phyloP scores from a whole-genome alignment of 2,329 filamentous ascomycete genomes.

The Exserohilum rostratum region DNA sequence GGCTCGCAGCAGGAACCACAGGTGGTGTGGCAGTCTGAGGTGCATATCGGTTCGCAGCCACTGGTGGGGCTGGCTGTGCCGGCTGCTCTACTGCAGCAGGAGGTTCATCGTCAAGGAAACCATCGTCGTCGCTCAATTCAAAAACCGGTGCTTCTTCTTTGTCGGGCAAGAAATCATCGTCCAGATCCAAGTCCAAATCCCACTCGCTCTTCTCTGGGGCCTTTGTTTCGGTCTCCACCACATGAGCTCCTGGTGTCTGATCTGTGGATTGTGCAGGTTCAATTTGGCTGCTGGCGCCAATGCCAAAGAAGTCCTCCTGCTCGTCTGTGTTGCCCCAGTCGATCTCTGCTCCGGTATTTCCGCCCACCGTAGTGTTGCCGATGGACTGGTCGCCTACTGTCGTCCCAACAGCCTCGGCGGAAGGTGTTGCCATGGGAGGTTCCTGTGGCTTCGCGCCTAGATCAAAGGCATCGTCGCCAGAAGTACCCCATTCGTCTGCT shows the following conservation, averaged over 20 bases:
- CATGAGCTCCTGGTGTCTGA: conserved; percentile 29
- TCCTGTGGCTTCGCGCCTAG: conserved; percentile 35
- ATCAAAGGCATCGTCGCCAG: conserved; percentile 39
- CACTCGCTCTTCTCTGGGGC: conserved; percentile 70
- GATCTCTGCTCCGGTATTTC: conserved; percentile 36
- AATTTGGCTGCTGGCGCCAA: conserved; percentile 17
- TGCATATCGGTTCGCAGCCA: conserved; percentile 44
- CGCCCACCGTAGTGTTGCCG: conserved; percentile 37
- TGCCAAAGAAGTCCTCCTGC: conserved; percentile 42
- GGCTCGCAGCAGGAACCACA: conserved; percentile 43
- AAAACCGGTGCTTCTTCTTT: conserved; percentile 58
- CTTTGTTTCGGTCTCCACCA: conserved; percentile 20
- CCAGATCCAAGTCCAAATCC: conserved; percentile 83
- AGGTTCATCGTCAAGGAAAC: conserved; percentile 75
- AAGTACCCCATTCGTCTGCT: conserved; percentile 43
- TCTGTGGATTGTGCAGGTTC: conserved; percentile 25
- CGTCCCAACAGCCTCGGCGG: conserved; percentile 38
- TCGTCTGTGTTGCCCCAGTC: conserved; percentile 46
- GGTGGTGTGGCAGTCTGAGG: conserved; percentile 38
- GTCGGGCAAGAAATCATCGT: conserved; percentile 72
- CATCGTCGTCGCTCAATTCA: conserved; percentile 83
- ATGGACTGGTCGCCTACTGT: conserved; percentile 41
- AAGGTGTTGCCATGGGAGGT: conserved; percentile 27
- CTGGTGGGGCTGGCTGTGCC: conserved; percentile 22
- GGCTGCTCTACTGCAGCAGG: conserved; percentile 34